Evolutionary conservation across 1,139 yeast species (phyloP).

Genomic region (Ogataea hybrid): DNA sequence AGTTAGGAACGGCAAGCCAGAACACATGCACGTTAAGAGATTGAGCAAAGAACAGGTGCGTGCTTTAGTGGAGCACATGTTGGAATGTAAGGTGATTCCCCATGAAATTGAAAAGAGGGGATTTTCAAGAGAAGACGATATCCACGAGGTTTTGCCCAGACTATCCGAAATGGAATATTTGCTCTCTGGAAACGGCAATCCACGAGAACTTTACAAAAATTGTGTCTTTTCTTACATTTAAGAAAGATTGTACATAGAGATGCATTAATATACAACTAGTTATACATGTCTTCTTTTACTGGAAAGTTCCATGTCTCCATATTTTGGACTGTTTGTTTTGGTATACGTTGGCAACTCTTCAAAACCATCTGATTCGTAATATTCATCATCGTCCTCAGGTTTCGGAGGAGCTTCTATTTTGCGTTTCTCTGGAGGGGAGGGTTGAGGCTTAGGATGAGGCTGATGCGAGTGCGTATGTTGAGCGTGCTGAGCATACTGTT

Average conservation of each 20-base stretch:
- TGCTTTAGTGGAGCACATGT: constrained; percentile 51
- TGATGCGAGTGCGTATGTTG: constrained; percentile 3
- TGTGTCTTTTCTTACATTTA: constrained; percentile 35
- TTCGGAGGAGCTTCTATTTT: neutral
- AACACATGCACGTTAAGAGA: constrained; percentile 49
- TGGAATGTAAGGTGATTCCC: constrained; percentile 54
- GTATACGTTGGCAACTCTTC: constrained; percentile 34
- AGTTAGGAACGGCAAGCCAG: constrained; percentile 32
- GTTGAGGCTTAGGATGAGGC: neutral
- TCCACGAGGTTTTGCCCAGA: constrained; percentile 28
- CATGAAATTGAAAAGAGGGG: constrained; percentile 40
- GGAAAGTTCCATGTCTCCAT: constrained; percentile 21
- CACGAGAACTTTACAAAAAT: constrained; percentile 60
- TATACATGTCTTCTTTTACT: constrained; percentile 15
- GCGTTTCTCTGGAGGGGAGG: neutral
- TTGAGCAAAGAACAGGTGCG: constrained; percentile 55
- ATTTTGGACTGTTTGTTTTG: constrained; percentile 27
- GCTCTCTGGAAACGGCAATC: constrained; percentile 78
- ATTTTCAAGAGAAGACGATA: constrained; percentile 13
- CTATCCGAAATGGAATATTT: constrained; percentile 53
- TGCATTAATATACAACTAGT: constrained; percentile 7
- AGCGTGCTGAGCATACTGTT: constrained; percentile 17
- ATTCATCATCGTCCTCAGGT: constrained; percentile 25
- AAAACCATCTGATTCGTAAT: constrained; percentile 35
- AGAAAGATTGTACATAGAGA: constrained; percentile 12